Evolutionary conservation across 169 alveolate genomes (phyloP).

Genomic region (Eimeria tenella): DNA sequence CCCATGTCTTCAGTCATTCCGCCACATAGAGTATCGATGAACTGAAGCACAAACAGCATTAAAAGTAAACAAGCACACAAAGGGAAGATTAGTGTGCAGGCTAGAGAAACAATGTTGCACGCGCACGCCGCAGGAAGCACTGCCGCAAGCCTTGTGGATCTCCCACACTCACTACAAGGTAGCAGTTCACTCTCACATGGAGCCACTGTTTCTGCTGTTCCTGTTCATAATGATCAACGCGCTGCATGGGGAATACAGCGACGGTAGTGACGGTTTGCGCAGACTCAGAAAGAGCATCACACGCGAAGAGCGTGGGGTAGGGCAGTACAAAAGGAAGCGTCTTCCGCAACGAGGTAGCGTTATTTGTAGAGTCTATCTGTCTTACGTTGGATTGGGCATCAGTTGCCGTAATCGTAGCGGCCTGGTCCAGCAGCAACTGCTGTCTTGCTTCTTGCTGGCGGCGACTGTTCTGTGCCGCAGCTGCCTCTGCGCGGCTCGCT

Average conservation of each 20-base stretch:
- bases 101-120: neutral
- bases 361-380: neutral
- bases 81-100: neutral
- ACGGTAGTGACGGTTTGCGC: too few species aligned
- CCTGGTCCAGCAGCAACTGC: slow-evolving; percentile 32
- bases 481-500: slow-evolving; percentile 54
- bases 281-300: too few species aligned
- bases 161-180: too few species aligned
- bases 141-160: too few species aligned
- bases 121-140: neutral
- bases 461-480: slow-evolving; percentile 41
- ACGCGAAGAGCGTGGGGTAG: too few species aligned
- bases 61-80: neutral
- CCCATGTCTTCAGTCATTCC: slow-evolving; percentile 64
- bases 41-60: slow-evolving; percentile 26
- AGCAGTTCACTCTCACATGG: too few species aligned
- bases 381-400: slow-evolving; percentile 58
- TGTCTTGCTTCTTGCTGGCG: slow-evolving; percentile 62
- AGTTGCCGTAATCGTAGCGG: slow-evolving; percentile 40
- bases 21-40: slow-evolving; percentile 52
- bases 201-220: too few species aligned
- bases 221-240: too few species aligned
- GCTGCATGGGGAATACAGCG: too few species aligned
- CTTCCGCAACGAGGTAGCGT: too few species aligned
- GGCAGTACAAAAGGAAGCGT: too few species aligned